Percentiles rank a stretch among this genome's conserved stretches.
Evolutionary conservation across 441 rosid genomes (phyloP).

Genomic region (Eruca vesicaria): DNA sequence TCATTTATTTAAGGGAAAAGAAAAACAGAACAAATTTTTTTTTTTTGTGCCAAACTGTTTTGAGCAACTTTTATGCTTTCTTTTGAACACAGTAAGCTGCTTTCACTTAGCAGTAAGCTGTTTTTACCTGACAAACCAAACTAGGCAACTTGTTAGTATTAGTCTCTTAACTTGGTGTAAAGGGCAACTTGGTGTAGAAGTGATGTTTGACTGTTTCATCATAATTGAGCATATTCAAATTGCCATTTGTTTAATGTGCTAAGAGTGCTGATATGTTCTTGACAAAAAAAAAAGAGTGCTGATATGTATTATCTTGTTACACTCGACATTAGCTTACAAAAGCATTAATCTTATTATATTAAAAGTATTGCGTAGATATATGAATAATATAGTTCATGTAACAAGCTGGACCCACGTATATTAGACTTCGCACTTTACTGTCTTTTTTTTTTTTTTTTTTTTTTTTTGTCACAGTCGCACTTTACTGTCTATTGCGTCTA

Average conservation of each 20-base stretch:
- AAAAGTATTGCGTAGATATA: not conserved
- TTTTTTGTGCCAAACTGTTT: not conserved
- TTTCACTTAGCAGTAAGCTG: too few relatives aligned
- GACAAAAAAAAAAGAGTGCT: too few relatives aligned
- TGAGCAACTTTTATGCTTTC: not conserved
- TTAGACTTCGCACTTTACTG: not conserved
- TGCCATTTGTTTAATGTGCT: not conserved
- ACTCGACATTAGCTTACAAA: slow-evolving; percentile 5
- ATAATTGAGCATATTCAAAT: not conserved
- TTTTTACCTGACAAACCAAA: not conserved
- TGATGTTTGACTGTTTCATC: not conserved
- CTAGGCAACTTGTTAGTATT: not conserved
- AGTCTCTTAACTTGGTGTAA: too few relatives aligned
- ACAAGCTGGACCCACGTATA: slow-evolving; percentile 4
- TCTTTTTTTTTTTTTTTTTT: too few relatives aligned
- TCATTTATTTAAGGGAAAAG: slow-evolving; percentile 2
- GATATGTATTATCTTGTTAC: not conserved
- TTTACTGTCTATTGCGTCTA: not conserved
- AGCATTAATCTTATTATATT: not conserved
- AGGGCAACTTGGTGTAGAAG: not conserved
- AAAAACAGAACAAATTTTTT: not conserved
- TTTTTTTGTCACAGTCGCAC: not conserved
- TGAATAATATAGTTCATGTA: slow-evolving; percentile 4
- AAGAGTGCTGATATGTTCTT: not conserved
- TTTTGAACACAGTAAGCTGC: not conserved